Evolutionary conservation across 805 yeast species (phyloP), one percentile per base, ranked within the genome.

Genomic region (Myxozyma melibiosi): DNA sequence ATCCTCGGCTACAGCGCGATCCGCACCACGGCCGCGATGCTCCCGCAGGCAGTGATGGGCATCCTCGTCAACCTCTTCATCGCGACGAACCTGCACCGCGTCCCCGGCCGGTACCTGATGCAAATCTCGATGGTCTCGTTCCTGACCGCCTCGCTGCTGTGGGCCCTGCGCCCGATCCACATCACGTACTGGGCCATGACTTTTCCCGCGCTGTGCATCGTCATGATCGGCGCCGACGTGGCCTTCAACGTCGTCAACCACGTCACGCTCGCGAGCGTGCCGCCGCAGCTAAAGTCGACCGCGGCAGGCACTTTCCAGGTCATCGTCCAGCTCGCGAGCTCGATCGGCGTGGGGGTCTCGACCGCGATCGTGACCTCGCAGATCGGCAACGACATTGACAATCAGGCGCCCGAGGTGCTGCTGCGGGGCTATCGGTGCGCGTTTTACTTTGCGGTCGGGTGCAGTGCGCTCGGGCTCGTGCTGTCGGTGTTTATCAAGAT

Each of bases 221-320:
- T 74, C 0, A 80, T 77, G 31, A 40, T 79, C 16, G 83, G 83
- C 1, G 80, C 80, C 0, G 82, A 79, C 65, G 59, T 79, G 8
- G 67, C 75, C 13, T 79, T 76, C 58, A 79, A 79, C 57, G 78
- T 79, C 8, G 72, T 74, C 22, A 79, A 76, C 52, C 68, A 78
- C 65, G 73, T 74, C 38, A 68, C 80, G 0, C 65, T 78, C 33
- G 71, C 75, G 5, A 69, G 79, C 0, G 80, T 78, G 16, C 71
- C 73, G 16, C 67, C 67, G 35, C 54, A 67, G 5, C 61, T 74
- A 13, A 81, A 77, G 57, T 73, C 78, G 42, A 65, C 79, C n/a
- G 82, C 81, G 3, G 79, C 79, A 5, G 81, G 82, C 8, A 69
- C 78, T 2, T 78, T 78, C 60, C 78, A 79, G 56, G 77, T 80